Evolutionary conservation across 768 basidiomycete genomes (phyloP), one percentile per base, ranked within the genome.

Genomic region (Fibroporia radiculosa): DNA sequence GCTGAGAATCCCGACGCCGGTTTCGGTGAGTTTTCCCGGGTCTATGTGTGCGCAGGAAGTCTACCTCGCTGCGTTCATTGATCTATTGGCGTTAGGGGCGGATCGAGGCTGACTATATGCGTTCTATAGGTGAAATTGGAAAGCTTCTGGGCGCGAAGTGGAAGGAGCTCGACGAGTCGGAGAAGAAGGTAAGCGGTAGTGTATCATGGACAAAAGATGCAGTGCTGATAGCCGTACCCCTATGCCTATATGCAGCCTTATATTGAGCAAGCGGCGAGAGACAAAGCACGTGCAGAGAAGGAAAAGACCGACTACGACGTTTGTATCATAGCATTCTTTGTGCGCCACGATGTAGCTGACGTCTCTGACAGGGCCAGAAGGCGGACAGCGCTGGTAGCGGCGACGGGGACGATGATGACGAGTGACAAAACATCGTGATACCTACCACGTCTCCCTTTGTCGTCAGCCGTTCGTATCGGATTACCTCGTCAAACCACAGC

Each of bases 141-240:
- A 96, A 93, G 69, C 75, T 96, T 36, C 81, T 98, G 48, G 95
- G 95, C 32, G 84, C 84, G 41, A 93, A 92, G 69, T 98, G 95
- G 95, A 97, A 96, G 75, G 90, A 91, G 63, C 77, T 96, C 56
- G 80, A 80, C 43, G 90, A 92, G 4, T 77, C 77, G 27, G 92
- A 96, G 72, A 95, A 92, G 74, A 89, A 88, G 78, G 91, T 88
- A 41, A 35, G 66, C 61, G 20, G 29, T 8, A 13, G 16, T 20
- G 13, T 11, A 26, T 24, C 33, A 23, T 26, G 16, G 36, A 24
- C 40, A n/a, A 19, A 19, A 7, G 8, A 19, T 19, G 16, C 34
- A 7, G 7, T 35, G 16, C 25, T 26, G 4, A 18, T 22, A 2
- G n/a, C n/a, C n/a, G n/a, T n/a, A 18, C 7, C 7, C 16, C 7